phyloP scores from a whole-genome alignment of 495 filamentous ascomycete genomes.

The Podospora australis region DNA sequence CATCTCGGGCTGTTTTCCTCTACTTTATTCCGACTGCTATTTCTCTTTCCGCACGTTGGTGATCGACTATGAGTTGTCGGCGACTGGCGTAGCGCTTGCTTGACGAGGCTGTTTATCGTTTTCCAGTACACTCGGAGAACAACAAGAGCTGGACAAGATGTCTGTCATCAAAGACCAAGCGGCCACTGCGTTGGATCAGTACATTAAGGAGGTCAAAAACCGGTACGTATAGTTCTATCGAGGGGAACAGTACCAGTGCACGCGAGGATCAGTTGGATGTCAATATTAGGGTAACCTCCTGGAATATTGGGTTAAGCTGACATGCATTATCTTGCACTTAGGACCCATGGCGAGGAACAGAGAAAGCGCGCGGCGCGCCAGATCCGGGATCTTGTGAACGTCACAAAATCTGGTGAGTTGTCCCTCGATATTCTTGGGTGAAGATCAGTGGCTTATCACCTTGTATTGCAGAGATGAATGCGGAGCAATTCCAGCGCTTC shows the following conservation, averaged over 20 bases:
- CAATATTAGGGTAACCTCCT: too few species aligned
- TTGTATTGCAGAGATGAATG: constrained; percentile 56
- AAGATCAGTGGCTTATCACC: too few species aligned
- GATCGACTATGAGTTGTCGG: constrained; percentile 28
- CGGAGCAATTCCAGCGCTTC: constrained; percentile 70
- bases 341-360: constrained; percentile 28
- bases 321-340: constrained; percentile 5
- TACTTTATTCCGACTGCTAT: neutral
- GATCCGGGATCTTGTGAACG: constrained; percentile 34
- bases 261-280: too few species aligned
- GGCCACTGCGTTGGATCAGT: constrained; percentile 25
- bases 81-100: constrained; percentile 18
- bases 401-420: constrained; percentile 34
- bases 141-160: constrained; percentile 18
- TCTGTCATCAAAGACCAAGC: constrained; percentile 26
- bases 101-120: constrained; percentile 19
- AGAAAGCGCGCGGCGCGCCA: constrained; percentile 37
- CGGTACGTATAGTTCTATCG: constrained; percentile 24
- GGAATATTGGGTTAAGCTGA: constrained; percentile 10
- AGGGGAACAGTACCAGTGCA: too few species aligned
- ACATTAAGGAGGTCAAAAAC: constrained; percentile 28
- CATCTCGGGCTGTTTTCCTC: too few species aligned
- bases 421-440: too few species aligned
- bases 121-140: constrained; percentile 1
- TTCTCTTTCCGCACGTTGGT: neutral